Evolutionary conservation across 768 basidiomycete species (phyloP).

Genomic region (Mycena venus): DNA sequence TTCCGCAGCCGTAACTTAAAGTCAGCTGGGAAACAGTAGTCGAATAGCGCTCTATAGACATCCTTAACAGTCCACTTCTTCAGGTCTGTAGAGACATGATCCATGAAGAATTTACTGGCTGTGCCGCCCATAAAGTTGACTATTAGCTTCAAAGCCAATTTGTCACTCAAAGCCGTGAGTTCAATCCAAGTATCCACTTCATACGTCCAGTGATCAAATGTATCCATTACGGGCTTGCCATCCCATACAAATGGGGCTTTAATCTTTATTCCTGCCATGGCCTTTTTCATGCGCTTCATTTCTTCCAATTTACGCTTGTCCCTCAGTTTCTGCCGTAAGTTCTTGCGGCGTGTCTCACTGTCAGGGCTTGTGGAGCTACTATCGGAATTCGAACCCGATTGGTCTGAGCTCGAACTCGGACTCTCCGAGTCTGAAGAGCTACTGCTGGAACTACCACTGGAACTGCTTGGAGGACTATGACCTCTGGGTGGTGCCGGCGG

Average conservation of each 20-base stretch:
- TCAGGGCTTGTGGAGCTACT: background rate
- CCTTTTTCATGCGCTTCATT: background rate
- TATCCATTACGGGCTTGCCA: slow-evolving; percentile 33
- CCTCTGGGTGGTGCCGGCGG: background rate
- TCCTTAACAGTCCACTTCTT: slow-evolving; percentile 29
- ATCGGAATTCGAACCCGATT: background rate
- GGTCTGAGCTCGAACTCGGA: background rate
- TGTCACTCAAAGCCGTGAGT: slow-evolving; percentile 23
- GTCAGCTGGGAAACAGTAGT: slow-evolving; percentile 27
- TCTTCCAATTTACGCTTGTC: background rate
- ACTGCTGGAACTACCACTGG: background rate
- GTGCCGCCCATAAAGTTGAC: slow-evolving; percentile 35
- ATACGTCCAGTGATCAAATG: slow-evolving; percentile 31
- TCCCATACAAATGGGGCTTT: slow-evolving; percentile 32
- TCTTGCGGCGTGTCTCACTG: background rate
- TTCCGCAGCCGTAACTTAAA: slow-evolving; percentile 20
- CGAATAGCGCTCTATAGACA: slow-evolving; percentile 26
- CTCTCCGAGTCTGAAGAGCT: background rate
- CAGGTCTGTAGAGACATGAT: slow-evolving; percentile 23
- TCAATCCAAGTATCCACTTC: slow-evolving; percentile 33
- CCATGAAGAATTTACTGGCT: slow-evolving; percentile 41
- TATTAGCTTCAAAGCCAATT: slow-evolving; percentile 25
- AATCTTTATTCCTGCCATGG: slow-evolving; percentile 21
- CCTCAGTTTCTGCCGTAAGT: too few species aligned
- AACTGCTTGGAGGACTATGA: background rate